Conservation (phyloP, 805 yeast species). For the Candida endomychidarum region DNA sequence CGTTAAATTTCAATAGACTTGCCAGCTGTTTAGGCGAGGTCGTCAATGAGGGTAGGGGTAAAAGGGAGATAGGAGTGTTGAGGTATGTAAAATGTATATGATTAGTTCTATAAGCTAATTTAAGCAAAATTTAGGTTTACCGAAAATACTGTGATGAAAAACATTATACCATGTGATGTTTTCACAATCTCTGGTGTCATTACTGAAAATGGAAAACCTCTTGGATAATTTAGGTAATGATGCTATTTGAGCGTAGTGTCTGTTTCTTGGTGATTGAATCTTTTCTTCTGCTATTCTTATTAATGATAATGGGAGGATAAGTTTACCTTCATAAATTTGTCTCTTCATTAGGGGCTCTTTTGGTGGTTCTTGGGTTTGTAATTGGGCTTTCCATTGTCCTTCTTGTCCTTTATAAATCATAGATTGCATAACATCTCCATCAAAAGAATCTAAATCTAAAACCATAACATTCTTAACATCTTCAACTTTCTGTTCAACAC, state of each 20-base stretch:
- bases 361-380: too few species aligned
- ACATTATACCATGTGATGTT: conserved; percentile 54
- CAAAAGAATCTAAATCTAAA: background rate
- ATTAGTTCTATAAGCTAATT: too few species aligned
- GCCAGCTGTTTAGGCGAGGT: too few species aligned
- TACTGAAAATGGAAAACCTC: conserved; percentile 18
- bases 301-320: conserved; percentile 22
- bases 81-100: too few species aligned
- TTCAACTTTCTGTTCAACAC: background rate
- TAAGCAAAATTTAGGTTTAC: conserved; percentile 41
- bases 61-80: too few species aligned
- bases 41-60: too few species aligned
- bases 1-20: conserved; percentile 16
- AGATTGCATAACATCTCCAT: background rate
- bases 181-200: conserved; percentile 36
- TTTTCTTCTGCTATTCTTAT: conserved; percentile 16
- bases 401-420: background rate
- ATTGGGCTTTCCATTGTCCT: too few species aligned
- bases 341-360: conserved; percentile 10
- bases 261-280: conserved; percentile 18
- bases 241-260: conserved; percentile 19
- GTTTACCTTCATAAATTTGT: conserved; percentile 15
- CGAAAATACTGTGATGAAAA: conserved; percentile 51
- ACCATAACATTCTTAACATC: background rate
- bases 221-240: conserved; percentile 4